phyloP scores from a whole-genome alignment of 768 basidiomycete genomes.

The Boletus reticulatus region DNA sequence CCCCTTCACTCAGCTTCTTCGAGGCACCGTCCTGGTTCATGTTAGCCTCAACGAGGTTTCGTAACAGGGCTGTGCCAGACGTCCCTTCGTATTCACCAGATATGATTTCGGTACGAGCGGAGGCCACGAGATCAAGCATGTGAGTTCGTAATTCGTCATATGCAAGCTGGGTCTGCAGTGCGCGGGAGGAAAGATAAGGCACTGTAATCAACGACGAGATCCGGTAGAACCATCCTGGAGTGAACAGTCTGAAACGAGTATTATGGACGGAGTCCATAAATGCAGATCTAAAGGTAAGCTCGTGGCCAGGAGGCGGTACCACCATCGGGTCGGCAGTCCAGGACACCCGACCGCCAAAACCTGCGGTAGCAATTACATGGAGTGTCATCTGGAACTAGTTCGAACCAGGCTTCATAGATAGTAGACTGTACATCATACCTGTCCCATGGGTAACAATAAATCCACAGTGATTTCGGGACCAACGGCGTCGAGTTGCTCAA shows the following conservation, averaged over 20 bases:
- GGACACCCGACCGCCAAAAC: constrained; percentile 39
- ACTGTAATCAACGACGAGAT: constrained; percentile 26
- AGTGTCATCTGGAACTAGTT: constrained; percentile 30
- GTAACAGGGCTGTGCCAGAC: constrained; percentile 38
- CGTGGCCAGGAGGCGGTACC: constrained; percentile 28
- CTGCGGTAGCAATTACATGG: constrained; percentile 40
- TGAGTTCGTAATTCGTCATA: constrained; percentile 39
- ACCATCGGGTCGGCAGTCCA: constrained; percentile 32
- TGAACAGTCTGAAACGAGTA: constrained; percentile 29
- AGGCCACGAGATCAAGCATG: constrained; percentile 40
- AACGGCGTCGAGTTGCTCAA: constrained; percentile 33
- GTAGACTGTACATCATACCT: constrained; percentile 9
- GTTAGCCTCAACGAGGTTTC: constrained; percentile 48
- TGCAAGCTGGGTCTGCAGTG: constrained; percentile 28
- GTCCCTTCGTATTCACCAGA: constrained; percentile 20
- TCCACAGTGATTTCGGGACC: constrained; percentile 22
- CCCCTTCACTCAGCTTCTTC: constrained; percentile 40
- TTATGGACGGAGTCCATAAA: constrained; percentile 18
- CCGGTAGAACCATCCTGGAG: constrained; percentile 34
- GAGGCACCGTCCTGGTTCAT: constrained; percentile 34
- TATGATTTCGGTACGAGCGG: constrained; percentile 36
- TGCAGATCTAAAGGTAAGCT: constrained; percentile 38
- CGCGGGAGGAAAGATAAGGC: constrained; percentile 34
- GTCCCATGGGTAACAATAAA: constrained; percentile 4
- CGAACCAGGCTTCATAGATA: not conserved